phyloP scores from a whole-genome alignment of 306 rosid species.

The Medicago truncatula region MtrunA17r5.0-ANR NC_053044.1:52518001-52518500 shows the following conservation, averaged over 20 bases:
- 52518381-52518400: constrained; percentile 92
- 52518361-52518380: constrained; percentile 92
- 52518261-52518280: constrained; percentile 20
- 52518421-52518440: too few relatives aligned
- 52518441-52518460: constrained; percentile 44
- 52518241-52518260: background rate
- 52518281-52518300: background rate
- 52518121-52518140: constrained; percentile 41
- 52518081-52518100: constrained; percentile 5
- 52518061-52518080: constrained; percentile 31
- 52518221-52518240: constrained; percentile 44
- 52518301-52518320: constrained; percentile 46
- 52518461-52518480: constrained; percentile 32
- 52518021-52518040: constrained; percentile 29
- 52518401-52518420: constrained; percentile 75
- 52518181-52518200: constrained; percentile 53
- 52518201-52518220: constrained; percentile 28
- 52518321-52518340: constrained; percentile 75
- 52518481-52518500: constrained; percentile 48
- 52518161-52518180: constrained; percentile 32
- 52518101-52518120: constrained; percentile 56
- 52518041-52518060: constrained; percentile 31
- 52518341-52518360: constrained; percentile 77
- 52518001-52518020: background rate
- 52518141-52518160: constrained; percentile 30